Percentiles rank a stretch among this genome's conserved stretches.
These are phyloP conservation scores for Podospora anserina DNA, from an alignment of 495 filamentous ascomycete genomes.

Conservation along the genomic window DNA sequence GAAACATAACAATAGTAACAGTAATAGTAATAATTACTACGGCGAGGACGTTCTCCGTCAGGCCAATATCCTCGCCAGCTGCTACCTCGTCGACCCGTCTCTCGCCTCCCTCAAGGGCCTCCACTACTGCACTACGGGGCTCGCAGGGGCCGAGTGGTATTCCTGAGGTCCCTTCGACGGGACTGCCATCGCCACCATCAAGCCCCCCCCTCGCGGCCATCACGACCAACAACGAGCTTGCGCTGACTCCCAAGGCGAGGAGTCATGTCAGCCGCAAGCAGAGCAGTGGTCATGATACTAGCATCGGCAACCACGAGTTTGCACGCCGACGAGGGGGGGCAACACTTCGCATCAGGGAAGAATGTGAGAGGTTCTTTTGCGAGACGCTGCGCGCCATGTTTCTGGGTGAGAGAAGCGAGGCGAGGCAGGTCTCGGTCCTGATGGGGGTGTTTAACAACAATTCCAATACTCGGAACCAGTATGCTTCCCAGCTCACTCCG, in stretches of 20 bases:
- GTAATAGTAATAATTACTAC: constrained; percentile 70
- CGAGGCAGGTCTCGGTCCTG: constrained; percentile 68
- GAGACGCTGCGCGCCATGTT: constrained; percentile 87
- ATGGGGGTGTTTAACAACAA: constrained; percentile 50
- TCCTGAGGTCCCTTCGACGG: constrained; percentile 87
- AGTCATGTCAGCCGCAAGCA: constrained; percentile 30
- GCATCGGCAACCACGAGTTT: constrained; percentile 28
- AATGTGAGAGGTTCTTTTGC: constrained; percentile 99
- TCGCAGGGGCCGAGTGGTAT: constrained; percentile 86
- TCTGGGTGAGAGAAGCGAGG: constrained; percentile 85
- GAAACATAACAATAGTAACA: constrained; percentile 65
- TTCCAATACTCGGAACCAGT: constrained; percentile 26
- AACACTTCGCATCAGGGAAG: constrained; percentile 91
- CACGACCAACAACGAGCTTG: constrained; percentile 57
- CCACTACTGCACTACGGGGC: constrained; percentile 85
- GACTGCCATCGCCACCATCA: constrained; percentile 69
- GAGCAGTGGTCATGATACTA: constrained; percentile 20
- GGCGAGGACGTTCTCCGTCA: constrained; percentile 55
- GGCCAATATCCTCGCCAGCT: constrained; percentile 76
- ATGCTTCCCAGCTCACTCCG: constrained; percentile 39
- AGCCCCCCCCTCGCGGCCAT: constrained; percentile 78
- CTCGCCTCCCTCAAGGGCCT: constrained; percentile 61
- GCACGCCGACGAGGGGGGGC: constrained; percentile 72
- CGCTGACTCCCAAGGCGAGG: constrained; percentile 53
- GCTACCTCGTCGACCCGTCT: constrained; percentile 65